Conservation (phyloP, 1,284 basidiomycete species). For the Cutaneotrichosporon sp. region DNA sequence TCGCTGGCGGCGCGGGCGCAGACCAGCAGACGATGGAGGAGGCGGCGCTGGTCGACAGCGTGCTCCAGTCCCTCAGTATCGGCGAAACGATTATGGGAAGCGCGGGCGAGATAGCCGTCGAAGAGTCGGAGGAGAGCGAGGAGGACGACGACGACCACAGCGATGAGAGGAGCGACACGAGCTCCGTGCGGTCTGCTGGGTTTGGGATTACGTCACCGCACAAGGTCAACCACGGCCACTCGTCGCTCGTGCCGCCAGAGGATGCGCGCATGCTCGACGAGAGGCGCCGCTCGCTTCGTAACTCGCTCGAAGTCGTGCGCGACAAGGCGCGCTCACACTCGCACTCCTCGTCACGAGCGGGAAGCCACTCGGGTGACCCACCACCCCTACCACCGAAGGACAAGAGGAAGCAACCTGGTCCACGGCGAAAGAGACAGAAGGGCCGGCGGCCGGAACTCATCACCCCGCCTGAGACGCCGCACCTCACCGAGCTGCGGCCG, state of each 20-base stretch:
- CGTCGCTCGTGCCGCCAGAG: not conserved
- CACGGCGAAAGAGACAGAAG: constrained; percentile 27
- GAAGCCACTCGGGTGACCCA: constrained; percentile 7
- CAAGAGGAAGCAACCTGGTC: not conserved
- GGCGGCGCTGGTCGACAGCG: constrained; percentile 71
- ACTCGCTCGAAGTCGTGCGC: constrained; percentile 7
- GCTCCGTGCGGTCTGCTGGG: not conserved
- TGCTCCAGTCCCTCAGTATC: constrained; percentile 75
- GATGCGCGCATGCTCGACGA: not conserved
- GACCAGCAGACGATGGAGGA: constrained; percentile 71
- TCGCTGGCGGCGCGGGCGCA: constrained; percentile 57
- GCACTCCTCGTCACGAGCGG: not conserved
- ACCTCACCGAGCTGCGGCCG: constrained; percentile 74
- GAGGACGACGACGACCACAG: constrained; percentile 54
- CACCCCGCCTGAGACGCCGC: constrained; percentile 71
- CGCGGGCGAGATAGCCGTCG: constrained; percentile 73
- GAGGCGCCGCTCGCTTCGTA: not conserved
- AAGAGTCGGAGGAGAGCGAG: constrained; percentile 63
- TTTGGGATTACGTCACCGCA: not conserved
- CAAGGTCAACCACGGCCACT: not conserved
- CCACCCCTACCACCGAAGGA: constrained; percentile 16
- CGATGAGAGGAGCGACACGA: constrained; percentile 35
- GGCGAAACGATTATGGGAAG: constrained; percentile 73
- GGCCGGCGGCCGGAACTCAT: constrained; percentile 52
- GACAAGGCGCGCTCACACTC: not conserved